Evolutionary conservation across 1,284 basidiomycete species (phyloP).

Genomic region (Leucocoprinus gongylophorus): DNA sequence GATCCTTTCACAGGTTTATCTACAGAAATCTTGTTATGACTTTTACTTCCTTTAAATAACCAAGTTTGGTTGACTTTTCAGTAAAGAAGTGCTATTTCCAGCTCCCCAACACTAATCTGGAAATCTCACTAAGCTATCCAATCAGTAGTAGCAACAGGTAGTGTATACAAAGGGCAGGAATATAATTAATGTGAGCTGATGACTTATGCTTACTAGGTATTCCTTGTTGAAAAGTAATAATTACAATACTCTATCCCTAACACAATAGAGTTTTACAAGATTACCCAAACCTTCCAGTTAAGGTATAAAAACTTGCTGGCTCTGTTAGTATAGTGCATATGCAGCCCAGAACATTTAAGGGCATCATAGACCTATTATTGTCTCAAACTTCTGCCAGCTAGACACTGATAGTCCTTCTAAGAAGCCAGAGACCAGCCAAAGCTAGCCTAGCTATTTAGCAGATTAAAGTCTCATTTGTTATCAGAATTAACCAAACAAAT

Average conservation of each 20-base stretch:
- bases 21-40: slow-evolving; percentile 64
- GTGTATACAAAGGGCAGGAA: slow-evolving; percentile 62
- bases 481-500: slow-evolving; percentile 62
- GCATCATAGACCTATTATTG: slow-evolving; percentile 55
- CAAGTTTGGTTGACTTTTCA: slow-evolving; percentile 57
- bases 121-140: slow-evolving; percentile 62
- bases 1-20: slow-evolving; percentile 61
- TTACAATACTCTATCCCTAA: slow-evolving; percentile 4
- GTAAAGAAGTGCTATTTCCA: slow-evolving; percentile 43
- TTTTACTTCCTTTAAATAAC: slow-evolving; percentile 64
- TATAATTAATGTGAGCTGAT: slow-evolving; percentile 58
- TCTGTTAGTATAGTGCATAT: slow-evolving; percentile 9
- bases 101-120: slow-evolving; percentile 47
- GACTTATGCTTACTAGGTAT: slow-evolving; percentile 1
- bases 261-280: slow-evolving; percentile 47
- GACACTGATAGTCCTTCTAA: slow-evolving; percentile 31
- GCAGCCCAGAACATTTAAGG: slow-evolving; percentile 40
- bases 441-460: slow-evolving; percentile 52
- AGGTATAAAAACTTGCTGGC: slow-evolving; percentile 9
- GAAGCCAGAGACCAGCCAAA: slow-evolving; percentile 39
- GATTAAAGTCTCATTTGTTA: slow-evolving; percentile 41
- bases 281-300: slow-evolving; percentile 6
- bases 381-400: slow-evolving; percentile 50
- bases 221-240: slow-evolving; percentile 15
- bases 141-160: slow-evolving; percentile 57